Conservation (phyloP, 768 basidiomycete genomes). For the Fistulinella prunicolor region DNA sequence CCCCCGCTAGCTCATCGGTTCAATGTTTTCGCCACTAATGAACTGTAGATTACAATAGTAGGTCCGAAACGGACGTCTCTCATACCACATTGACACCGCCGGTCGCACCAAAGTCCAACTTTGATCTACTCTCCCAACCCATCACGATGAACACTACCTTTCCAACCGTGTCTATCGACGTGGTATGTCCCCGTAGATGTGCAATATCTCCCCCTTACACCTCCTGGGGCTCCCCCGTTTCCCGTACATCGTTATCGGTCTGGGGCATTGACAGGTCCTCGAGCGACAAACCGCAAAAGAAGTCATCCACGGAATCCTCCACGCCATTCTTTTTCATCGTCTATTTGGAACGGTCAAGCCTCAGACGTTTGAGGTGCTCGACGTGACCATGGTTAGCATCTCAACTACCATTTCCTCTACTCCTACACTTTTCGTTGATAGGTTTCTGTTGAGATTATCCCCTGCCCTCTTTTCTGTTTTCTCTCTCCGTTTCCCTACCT, state of each 20-base stretch:
- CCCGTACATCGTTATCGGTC: too few species aligned
- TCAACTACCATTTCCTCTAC: background rate
- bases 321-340: constrained; percentile 79
- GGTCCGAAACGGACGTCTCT: background rate
- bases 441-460: too few species aligned
- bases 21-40: too few species aligned
- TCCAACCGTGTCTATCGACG: constrained; percentile 31
- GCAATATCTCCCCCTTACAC: background rate
- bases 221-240: too few species aligned
- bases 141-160: constrained; percentile 25
- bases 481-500: too few species aligned
- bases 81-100: constrained; percentile 1
- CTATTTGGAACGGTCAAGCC: constrained; percentile 80
- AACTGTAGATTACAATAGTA: too few species aligned
- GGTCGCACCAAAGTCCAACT: background rate
- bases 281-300: constrained; percentile 73
- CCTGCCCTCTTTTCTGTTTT: too few species aligned
- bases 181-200: constrained; percentile 16
- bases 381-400: constrained; percentile 73
- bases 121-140: background rate
- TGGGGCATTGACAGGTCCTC: too few species aligned
- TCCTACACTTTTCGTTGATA: background rate
- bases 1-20: too few species aligned
- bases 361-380: constrained; percentile 72
- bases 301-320: constrained; percentile 72